Evolutionary conservation across 768 basidiomycete genomes (phyloP), one percentile per base, ranked within the genome.

Genomic region (Obba rivulosa): DNA sequence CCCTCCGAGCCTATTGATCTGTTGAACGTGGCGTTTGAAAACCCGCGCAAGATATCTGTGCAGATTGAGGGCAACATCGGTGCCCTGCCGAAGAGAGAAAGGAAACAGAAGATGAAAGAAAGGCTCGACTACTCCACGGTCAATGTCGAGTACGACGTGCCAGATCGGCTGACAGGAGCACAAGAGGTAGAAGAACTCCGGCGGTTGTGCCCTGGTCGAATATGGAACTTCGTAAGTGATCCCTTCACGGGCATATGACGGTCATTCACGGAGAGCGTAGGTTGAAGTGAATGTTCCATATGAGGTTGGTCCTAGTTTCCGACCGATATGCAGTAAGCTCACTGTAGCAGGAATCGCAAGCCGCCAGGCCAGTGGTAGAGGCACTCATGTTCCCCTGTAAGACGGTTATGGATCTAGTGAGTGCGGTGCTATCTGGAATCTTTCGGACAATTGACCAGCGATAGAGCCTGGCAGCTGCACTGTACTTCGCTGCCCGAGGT

Each of bases 11-110:
- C 92, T 0, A 91, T 97, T 43, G 94, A 97, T 60, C 69, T 97
- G 1, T 71, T 97, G 8, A 96, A 96, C 57, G 91, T 97, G 4
- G 90, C 91, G 1, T 97, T 97, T 56, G 92, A 97, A 62, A 96
- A 96, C 59, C 92, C 92, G n/a, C 79, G 91, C 5, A 86, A 87
- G 59, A 67, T 87, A 13, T 71, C 70, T 39, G 61, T 73, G 3
- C 70, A 75, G 50, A 51, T 67, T 18, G 71, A 73, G 41, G 74
- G 76, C 11, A 79, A 79, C 52, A 51, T 64, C 24, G 72, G 70
- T 14, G 70, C 69, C 1, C 57, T 72, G n/a, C 61, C 70, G 11
- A 78, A 74, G 47, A 40, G 55, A 16, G 63, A 61, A 53, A 72
- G 64, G 58, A 69, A 74, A 50, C 71, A 67, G 60, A 73, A 65